Percentiles rank a stretch among this genome's conserved stretches.
Conservation (phyloP, 345 rosid species). For the Hibiscus trionum region DNA sequence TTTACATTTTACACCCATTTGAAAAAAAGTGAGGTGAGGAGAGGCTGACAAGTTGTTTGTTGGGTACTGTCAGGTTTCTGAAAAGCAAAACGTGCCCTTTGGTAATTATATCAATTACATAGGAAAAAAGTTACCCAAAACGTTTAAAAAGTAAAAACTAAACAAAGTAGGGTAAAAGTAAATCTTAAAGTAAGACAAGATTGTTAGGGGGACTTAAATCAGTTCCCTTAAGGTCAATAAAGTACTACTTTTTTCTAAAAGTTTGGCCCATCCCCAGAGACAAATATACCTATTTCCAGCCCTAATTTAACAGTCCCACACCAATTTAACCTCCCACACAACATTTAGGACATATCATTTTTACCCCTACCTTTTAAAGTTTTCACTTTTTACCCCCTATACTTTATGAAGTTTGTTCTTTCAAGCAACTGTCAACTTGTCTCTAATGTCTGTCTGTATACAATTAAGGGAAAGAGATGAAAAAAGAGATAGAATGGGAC, state of each 20-base stretch:
- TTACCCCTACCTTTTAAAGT: not conserved
- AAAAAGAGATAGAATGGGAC: not conserved
- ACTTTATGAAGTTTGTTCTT: not conserved
- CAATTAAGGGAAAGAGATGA: not conserved
- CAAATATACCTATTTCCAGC: slow-evolving; percentile 11
- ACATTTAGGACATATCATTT: not conserved
- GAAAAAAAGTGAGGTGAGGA: not conserved
- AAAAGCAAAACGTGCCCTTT: slow-evolving; percentile 37
- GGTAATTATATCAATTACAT: slow-evolving; percentile 12
- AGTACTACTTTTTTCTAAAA: slow-evolving; percentile 10
- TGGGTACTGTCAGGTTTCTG: slow-evolving; percentile 33
- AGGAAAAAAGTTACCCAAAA: slow-evolving; percentile 12
- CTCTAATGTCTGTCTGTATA: not conserved
- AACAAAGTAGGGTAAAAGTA: not conserved
- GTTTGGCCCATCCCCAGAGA: slow-evolving; percentile 7
- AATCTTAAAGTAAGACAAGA: slow-evolving; percentile 32
- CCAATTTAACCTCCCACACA: not conserved
- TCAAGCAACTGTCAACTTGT: not conserved
- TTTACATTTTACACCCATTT: no score
- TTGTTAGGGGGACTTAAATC: not conserved
- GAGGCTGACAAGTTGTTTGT: slow-evolving; percentile 19
- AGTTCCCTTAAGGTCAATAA: slow-evolving; percentile 12
- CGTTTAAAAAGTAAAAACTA: not conserved
- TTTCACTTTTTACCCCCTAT: not conserved
- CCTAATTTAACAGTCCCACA: not conserved